Conservation (phyloP, 176 grass and related monocot genomes). For the Aegilops umbellulata region DNA sequence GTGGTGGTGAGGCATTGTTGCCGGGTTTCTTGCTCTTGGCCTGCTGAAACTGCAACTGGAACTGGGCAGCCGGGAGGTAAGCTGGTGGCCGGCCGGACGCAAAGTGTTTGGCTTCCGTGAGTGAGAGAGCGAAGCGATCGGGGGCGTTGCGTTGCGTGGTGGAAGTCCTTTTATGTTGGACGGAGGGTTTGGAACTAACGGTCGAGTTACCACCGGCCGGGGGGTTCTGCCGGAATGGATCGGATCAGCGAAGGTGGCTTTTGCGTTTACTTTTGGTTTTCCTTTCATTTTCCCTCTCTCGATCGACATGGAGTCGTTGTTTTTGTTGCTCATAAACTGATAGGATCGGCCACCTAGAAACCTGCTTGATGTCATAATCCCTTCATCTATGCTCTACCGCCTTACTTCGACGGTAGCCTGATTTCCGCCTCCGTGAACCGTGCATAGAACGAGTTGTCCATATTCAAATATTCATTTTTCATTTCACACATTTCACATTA, state of each 20-base stretch:
- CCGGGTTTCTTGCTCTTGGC: neutral
- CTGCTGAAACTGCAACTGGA: neutral
- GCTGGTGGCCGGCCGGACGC: neutral
- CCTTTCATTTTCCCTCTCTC: neutral
- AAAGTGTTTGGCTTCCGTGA: neutral
- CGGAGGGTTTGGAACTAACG: slow-evolving; percentile 8
- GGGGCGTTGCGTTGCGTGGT: neutral
- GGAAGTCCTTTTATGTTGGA: neutral
- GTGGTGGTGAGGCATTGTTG: slow-evolving; percentile 16
- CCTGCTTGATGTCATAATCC: neutral
- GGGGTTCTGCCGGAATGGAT: neutral
- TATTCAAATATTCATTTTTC: too few relatives aligned
- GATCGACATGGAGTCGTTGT: neutral
- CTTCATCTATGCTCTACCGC: neutral
- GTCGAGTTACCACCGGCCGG: neutral
- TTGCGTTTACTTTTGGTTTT: neutral
- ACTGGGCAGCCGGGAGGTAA: neutral
- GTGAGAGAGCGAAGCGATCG: neutral
- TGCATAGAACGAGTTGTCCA: too few relatives aligned
- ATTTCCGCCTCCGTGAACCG: too few relatives aligned
- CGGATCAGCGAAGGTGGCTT: neutral
- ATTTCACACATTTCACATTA: too few relatives aligned
- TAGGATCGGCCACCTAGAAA: neutral
- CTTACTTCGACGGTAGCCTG: too few relatives aligned
- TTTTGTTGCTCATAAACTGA: neutral